Conservation (phyloP, 2,329 filamentous ascomycete species). For the Teratosphaeria gauchensis region DNA sequence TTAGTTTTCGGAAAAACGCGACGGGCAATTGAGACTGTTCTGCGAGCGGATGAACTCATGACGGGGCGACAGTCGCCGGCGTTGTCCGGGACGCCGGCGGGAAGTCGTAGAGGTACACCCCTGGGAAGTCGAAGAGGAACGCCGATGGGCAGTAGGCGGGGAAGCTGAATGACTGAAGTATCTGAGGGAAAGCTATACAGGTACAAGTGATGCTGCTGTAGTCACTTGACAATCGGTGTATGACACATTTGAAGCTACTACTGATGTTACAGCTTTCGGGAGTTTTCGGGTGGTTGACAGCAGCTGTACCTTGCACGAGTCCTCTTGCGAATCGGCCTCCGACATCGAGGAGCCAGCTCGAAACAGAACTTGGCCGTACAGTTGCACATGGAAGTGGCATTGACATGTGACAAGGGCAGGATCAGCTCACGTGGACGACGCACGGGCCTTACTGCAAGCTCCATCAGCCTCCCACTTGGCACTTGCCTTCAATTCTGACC, state of each 20-base stretch:
- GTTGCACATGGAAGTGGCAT: neutral
- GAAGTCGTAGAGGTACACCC: neutral
- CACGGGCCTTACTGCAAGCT: neutral
- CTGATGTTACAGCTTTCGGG: neutral
- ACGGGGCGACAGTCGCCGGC: neutral
- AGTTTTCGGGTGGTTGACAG: neutral
- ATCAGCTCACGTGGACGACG: neutral
- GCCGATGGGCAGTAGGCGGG: neutral
- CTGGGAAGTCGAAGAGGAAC: neutral
- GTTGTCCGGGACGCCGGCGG: neutral
- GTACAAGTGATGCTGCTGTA: neutral
- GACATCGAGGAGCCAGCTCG: neutral
- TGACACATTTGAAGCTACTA: neutral
- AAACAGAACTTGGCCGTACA: neutral
- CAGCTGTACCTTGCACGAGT: neutral
- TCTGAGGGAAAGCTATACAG: neutral
- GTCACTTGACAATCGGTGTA: neutral
- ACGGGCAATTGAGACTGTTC: constrained; percentile 20
- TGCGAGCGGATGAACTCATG: neutral
- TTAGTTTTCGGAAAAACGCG: constrained; percentile 44
- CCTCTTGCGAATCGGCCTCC: neutral
- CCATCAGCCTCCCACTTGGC: neutral
- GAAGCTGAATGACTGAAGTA: neutral
- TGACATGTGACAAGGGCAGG: neutral
- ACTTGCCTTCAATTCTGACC: neutral